Evolutionary conservation across 805 yeast species (phyloP).

Genomic region (Sugiyamaella floridensis): DNA sequence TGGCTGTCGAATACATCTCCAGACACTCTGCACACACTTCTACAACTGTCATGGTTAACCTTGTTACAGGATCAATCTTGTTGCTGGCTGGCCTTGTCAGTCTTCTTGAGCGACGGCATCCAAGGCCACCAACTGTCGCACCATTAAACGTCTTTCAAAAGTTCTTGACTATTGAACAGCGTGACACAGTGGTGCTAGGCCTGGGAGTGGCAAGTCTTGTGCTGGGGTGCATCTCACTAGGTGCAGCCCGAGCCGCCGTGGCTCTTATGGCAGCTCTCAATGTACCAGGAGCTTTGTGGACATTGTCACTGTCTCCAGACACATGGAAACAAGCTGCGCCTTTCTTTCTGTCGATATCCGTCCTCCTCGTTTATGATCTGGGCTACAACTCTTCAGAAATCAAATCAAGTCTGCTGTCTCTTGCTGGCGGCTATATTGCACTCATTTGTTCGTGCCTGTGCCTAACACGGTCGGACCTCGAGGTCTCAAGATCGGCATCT

Average conservation of each 20-base stretch:
- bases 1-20: slow-evolving; percentile 21
- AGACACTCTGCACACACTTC: background rate
- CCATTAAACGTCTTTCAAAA: background rate
- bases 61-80: slow-evolving; percentile 23
- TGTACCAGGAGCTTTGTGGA: slow-evolving; percentile 11
- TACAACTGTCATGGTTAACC: slow-evolving; percentile 9
- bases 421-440: slow-evolving; percentile 13
- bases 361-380: slow-evolving; percentile 14
- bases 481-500: slow-evolving; percentile 7
- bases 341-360: slow-evolving; percentile 8
- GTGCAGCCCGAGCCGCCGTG: slow-evolving; percentile 20
- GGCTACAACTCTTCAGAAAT: slow-evolving; percentile 2
- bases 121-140: background rate
- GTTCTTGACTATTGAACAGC: background rate
- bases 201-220: slow-evolving; percentile 17
- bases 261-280: slow-evolving; percentile 18
- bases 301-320: background rate
- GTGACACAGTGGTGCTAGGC: slow-evolving; percentile 15
- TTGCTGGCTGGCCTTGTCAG: slow-evolving; percentile 18
- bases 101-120: slow-evolving; percentile 12
- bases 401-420: background rate
- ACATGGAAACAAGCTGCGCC: slow-evolving; percentile 8
- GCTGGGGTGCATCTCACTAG: slow-evolving; percentile 17
- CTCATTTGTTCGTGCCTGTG: slow-evolving; percentile 12
- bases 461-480: slow-evolving; percentile 6